Evolutionary conservation across 495 filamentous ascomycete genomes (phyloP).

Genomic region (Chaetomium cochliodes): DNA sequence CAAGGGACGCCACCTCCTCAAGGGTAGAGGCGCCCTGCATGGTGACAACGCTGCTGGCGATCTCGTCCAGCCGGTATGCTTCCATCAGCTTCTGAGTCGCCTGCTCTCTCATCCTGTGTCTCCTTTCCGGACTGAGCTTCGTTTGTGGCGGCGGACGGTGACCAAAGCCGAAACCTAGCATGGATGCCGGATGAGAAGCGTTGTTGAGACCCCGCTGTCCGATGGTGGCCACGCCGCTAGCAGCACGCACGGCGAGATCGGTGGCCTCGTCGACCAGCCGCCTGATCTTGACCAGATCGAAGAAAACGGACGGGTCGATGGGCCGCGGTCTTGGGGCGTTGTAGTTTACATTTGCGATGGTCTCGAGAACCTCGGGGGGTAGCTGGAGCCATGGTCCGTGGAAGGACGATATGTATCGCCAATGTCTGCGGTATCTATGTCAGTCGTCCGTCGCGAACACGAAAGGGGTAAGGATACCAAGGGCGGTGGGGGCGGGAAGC

Average conservation of each 20-base stretch:
- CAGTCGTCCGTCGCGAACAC: slow-evolving; percentile 4
- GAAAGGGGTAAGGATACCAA: not conserved
- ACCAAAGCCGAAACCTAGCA: slow-evolving; percentile 61
- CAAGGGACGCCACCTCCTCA: slow-evolving; percentile 73
- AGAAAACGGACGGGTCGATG: slow-evolving; percentile 78
- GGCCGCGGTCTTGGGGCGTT: slow-evolving; percentile 69
- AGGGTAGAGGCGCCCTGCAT: slow-evolving; percentile 79
- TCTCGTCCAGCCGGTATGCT: slow-evolving; percentile 76
- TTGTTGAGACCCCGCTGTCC: slow-evolving; percentile 57
- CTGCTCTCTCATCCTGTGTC: slow-evolving; percentile 71
- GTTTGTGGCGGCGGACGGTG: slow-evolving; percentile 55
- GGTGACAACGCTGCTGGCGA: slow-evolving; percentile 74
- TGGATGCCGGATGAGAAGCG: slow-evolving; percentile 53
- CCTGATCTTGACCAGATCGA: slow-evolving; percentile 76
- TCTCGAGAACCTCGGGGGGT: slow-evolving; percentile 75
- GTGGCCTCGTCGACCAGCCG: slow-evolving; percentile 74
- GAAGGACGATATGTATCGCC: slow-evolving; percentile 79
- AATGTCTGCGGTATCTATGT: slow-evolving; percentile 54
- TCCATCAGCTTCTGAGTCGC: slow-evolving; percentile 71
- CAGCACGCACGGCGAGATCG: slow-evolving; percentile 70
- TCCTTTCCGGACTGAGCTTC: slow-evolving; percentile 69
- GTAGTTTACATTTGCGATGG: slow-evolving; percentile 74
- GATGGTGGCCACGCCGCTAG: slow-evolving; percentile 65
- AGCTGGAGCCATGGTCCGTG: slow-evolving; percentile 86
- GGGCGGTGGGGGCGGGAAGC: not conserved